Conservation (phyloP, 192 early-diverging fungal genomes). For the Backusella tarrabulga region DNA sequence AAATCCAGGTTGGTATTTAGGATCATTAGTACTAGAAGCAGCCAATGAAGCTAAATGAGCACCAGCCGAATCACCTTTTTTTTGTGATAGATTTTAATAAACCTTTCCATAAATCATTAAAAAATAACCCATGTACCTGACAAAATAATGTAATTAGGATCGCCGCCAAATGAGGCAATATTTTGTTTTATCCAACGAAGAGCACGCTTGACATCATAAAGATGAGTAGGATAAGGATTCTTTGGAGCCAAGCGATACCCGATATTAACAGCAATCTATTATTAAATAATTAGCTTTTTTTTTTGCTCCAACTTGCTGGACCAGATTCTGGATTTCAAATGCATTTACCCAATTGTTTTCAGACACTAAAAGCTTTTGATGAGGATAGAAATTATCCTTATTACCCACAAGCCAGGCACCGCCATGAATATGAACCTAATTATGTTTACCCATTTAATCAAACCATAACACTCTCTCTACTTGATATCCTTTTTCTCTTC, state of each 20-base stretch:
- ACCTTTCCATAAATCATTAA: neutral
- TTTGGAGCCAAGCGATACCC: conserved; percentile 55
- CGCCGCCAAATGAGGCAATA: conserved; percentile 61
- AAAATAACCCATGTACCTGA: conserved; percentile 34
- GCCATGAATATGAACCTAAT: conserved; percentile 63
- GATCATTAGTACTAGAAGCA: conserved; percentile 26
- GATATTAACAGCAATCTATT: conserved; percentile 61
- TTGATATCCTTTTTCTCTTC: neutral
- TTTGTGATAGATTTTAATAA: neutral
- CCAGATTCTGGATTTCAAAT: neutral
- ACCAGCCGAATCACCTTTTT: conserved; percentile 30
- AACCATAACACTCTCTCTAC: neutral
- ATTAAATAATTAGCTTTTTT: neutral
- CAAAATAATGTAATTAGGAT: conserved; percentile 67
- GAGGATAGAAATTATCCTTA: conserved; percentile 39
- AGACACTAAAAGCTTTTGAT: conserved; percentile 16
- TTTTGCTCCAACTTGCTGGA: neutral
- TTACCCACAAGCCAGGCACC: conserved; percentile 60
- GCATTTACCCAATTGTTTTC: conserved; percentile 24
- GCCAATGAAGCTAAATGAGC: conserved; percentile 28
- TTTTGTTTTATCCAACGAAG: conserved; percentile 67
- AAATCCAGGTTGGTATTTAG: conserved; percentile 31
- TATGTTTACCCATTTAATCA: neutral
- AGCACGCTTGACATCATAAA: conserved; percentile 69
- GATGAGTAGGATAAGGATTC: conserved; percentile 54